Evolutionary conservation across 108 stramenopile genomes (phyloP), one percentile per base, ranked within the genome.

Genomic region (Cyclotella baltica): DNA sequence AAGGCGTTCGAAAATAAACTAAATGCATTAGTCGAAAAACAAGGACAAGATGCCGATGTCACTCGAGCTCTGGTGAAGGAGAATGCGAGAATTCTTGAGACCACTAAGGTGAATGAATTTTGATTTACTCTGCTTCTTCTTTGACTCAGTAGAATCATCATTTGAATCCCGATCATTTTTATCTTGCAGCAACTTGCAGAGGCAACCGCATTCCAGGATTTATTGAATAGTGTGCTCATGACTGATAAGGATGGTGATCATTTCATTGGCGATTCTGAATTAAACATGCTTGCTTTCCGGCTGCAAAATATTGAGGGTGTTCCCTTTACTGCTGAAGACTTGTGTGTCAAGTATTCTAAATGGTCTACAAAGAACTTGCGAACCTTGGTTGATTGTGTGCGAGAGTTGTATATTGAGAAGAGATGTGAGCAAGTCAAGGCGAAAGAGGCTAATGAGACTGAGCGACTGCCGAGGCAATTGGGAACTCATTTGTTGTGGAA

Each of bases 191-290:
- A 62, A 64, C 25, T 81, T 0, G 73, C 68, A 28, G 80, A 81
- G 29, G 80, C 80, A 6, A 70, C 70, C 19, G 68, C 64, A 8
- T 68, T 81, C 38, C 25, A 74, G 56, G 62, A 69, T 29, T 64
- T 81, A 30, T 36, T 58, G 20, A 36, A 20, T 63, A 74, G 66
- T 31, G 57, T 74, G 23, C 25, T 74, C 2, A 30, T 10, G 40
- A 62, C 67, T 23, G 73, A 70, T 53, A 46, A 3, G 33, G 34
- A 64, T 34, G 55, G 57, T 8, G 72, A 81, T 64, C 73, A 70
- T 59, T 62, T 64, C 29, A 62, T 81, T 40, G 80, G 80, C 20
- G 73, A 81, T 13, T 33, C 58, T 23, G 80, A 81, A 53, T 67
- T 81, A 30, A 74, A 70, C 20, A 29, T 81, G 36, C 68, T 73